phyloP scores from a whole-genome alignment of 768 basidiomycete species.

The Boletus reticulatus region DNA sequence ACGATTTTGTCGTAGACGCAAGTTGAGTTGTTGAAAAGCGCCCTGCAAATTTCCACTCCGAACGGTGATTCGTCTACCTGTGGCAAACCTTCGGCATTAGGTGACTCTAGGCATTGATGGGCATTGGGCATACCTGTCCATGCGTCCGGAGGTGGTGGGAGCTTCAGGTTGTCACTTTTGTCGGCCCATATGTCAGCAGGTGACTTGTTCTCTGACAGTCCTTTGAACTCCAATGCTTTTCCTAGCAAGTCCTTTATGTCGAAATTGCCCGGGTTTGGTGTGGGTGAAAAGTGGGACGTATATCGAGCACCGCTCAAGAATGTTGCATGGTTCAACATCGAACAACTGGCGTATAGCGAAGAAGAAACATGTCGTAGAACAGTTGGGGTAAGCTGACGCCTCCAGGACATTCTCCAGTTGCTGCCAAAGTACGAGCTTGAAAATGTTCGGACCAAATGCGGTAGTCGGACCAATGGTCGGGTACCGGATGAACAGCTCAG shows the following conservation, averaged over 20 bases:
- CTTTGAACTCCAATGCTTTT: constrained; percentile 16
- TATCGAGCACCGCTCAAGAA: constrained; percentile 7
- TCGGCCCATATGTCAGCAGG: constrained; percentile 39
- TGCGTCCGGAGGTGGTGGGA: constrained; percentile 43
- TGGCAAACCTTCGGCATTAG: constrained; percentile 6
- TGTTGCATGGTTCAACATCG: neutral
- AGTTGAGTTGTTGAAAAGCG: constrained; percentile 50
- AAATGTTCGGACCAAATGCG: constrained; percentile 13
- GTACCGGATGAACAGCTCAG: constrained; percentile 17
- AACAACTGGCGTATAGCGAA: neutral
- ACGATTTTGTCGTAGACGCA: constrained; percentile 52
- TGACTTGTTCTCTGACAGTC: constrained; percentile 14
- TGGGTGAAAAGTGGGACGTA: constrained; percentile 5
- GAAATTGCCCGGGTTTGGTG: constrained; percentile 3
- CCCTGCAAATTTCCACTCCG: constrained; percentile 39
- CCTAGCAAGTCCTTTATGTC: constrained; percentile 12
- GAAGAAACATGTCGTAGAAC: constrained; percentile 11
- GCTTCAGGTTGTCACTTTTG: constrained; percentile 17
- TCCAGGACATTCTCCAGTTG: constrained; percentile 20
- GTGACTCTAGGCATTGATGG: neutral
- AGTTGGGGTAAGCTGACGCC: constrained; percentile 9
- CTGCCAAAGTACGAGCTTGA: neutral
- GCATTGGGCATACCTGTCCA: constrained; percentile 45
- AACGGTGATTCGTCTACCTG: constrained; percentile 64
- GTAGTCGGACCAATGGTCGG: constrained; percentile 24